Conservation (phyloP, 805 yeast genomes). For the Dipodascopsis tothii region DNA sequence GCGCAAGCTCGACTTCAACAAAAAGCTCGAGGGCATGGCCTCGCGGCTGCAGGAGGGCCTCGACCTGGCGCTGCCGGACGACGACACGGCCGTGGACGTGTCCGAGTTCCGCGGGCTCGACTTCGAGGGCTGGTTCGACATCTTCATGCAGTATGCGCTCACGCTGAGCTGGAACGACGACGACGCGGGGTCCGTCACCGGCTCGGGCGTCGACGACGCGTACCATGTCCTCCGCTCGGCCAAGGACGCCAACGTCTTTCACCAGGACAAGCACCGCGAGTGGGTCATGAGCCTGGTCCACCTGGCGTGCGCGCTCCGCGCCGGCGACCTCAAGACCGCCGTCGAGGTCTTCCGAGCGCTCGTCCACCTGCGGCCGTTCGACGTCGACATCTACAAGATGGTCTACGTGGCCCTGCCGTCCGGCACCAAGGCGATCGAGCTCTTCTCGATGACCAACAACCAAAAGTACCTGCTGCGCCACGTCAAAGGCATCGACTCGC, state of each 20-base stretch:
- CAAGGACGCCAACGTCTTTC: constrained; percentile 68
- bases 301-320: constrained; percentile 48
- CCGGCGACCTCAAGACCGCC: constrained; percentile 48
- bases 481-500: constrained; percentile 77
- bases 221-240: constrained; percentile 65
- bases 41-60: constrained; percentile 33
- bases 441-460: constrained; percentile 68
- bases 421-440: constrained; percentile 51
- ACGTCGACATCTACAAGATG: constrained; percentile 56
- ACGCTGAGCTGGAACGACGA: constrained; percentile 54
- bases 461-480: constrained; percentile 88
- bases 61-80: constrained; percentile 38
- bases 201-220: constrained; percentile 62
- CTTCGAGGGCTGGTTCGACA: constrained; percentile 76
- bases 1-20: constrained; percentile 59
- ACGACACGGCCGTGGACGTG: constrained; percentile 31
- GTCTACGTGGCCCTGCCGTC: constrained; percentile 60
- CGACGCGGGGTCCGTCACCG: no score
- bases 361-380: constrained; percentile 60
- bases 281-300: constrained; percentile 57
- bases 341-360: constrained; percentile 49
- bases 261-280: constrained; percentile 53
- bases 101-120: constrained; percentile 58
- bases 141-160: constrained; percentile 73
- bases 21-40: constrained; percentile 60